phyloP scores from a whole-genome alignment of 2,329 filamentous ascomycete genomes.

The Metarhizium robertsii region DNA sequence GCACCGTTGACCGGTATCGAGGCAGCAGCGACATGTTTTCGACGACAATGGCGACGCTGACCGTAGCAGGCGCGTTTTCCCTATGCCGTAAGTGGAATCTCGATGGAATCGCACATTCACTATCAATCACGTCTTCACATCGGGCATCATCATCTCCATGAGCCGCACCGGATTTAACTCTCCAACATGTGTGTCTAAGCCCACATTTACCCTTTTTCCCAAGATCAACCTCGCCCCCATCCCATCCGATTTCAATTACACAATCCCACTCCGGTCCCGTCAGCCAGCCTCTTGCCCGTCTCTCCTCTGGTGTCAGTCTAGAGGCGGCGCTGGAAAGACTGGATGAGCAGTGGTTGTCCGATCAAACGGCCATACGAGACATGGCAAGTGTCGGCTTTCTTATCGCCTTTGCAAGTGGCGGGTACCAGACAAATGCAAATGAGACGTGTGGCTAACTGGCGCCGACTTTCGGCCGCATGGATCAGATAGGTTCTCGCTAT shows the following conservation, averaged over 20 bases:
- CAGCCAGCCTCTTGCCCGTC: background rate
- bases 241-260: background rate
- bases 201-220: background rate
- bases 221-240: background rate
- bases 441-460: slow-evolving; percentile 13
- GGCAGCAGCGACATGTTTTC: slow-evolving; percentile 67
- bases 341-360: background rate
- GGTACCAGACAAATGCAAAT: background rate
- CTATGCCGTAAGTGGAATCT: slow-evolving; percentile 57
- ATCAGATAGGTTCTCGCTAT: slow-evolving; percentile 69
- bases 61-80: slow-evolving; percentile 79
- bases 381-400: slow-evolving; percentile 2
- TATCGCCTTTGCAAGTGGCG: too few species aligned
- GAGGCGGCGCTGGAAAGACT: background rate
- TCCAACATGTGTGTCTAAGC: background rate
- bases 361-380: background rate
- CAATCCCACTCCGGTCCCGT: background rate
- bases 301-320: background rate
- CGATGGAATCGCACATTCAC: slow-evolving; percentile 1
- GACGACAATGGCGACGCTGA: slow-evolving; percentile 73
- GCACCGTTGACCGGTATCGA: slow-evolving; percentile 59
- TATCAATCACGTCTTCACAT: slow-evolving; percentile 4
- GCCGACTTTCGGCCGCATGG: slow-evolving; percentile 19
- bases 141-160: background rate
- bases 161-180: background rate